Conservation (phyloP, 2,329 filamentous ascomycete genomes). For the Epichloe festucae region DNA sequence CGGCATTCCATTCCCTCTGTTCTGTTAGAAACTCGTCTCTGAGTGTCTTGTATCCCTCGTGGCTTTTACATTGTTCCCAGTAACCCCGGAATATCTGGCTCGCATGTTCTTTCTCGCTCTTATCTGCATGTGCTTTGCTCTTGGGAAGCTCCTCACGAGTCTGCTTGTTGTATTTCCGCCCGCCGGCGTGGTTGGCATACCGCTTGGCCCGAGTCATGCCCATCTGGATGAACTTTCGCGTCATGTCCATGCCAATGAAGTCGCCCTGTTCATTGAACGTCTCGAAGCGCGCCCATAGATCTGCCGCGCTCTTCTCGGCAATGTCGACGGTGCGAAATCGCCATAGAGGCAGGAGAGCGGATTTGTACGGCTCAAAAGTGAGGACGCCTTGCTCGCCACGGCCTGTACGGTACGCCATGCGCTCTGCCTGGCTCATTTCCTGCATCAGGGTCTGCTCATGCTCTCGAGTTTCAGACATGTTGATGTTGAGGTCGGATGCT, state of each 20-base stretch:
- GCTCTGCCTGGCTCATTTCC: not conserved
- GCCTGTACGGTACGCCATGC: not conserved
- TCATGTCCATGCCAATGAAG: slow-evolving; percentile 1
- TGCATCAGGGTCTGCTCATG: not conserved
- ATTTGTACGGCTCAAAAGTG: slow-evolving; percentile 1
- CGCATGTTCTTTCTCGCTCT: not conserved
- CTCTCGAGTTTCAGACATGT: not conserved
- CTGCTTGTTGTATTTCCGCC: not conserved
- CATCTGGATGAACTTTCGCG: not conserved
- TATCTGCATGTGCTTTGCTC: not conserved
- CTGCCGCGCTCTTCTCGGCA: not conserved
- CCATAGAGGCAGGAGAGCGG: not conserved
- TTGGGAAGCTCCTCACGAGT: not conserved
- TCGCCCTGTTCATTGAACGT: not conserved
- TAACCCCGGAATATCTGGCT: not conserved
- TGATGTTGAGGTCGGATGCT: not conserved
- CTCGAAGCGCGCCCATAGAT: not conserved
- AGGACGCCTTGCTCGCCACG: slow-evolving; percentile 1
- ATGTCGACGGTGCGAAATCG: not conserved
- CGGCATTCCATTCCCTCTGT: not conserved
- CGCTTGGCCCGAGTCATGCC: not conserved
- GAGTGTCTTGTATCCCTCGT: not conserved
- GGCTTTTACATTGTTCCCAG: not conserved
- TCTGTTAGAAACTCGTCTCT: not conserved
- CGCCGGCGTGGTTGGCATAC: slow-evolving; percentile 1